Evolutionary conservation across 148 eudicot genomes (phyloP).

Genomic region (Euryodendron excelsum): DNA sequence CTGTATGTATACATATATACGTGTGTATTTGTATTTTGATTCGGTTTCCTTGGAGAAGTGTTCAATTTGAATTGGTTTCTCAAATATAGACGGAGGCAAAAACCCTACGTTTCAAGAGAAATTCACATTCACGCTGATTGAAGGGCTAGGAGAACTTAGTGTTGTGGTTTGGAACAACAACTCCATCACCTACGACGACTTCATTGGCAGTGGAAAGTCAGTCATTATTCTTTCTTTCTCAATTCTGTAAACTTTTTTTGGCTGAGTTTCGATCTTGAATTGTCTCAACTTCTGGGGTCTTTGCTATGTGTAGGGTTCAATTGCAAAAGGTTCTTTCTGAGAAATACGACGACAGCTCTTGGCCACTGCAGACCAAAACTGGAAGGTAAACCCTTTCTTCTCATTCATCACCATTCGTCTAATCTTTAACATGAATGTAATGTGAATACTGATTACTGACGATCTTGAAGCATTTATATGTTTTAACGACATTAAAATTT

Average conservation of each 20-base stretch:
- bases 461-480: neutral
- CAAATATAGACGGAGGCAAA: conserved; percentile 74
- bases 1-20: neutral
- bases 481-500: no score
- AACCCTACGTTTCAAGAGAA: conserved; percentile 91
- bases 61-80: conserved; percentile 14
- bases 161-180: conserved; percentile 88
- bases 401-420: neutral
- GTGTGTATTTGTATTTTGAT: neutral
- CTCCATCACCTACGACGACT: conserved; percentile 65
- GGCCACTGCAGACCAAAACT: conserved; percentile 80
- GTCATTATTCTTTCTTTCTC: neutral
- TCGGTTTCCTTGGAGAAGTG: conserved; percentile 9
- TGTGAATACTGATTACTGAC: neutral
- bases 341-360: conserved; percentile 75
- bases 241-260: neutral
- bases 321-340: conserved; percentile 67
- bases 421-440: neutral
- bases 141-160: conserved; percentile 70
- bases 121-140: conserved; percentile 67
- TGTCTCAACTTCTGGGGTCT: neutral
- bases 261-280: neutral
- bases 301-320: conserved; percentile 45
- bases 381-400: conserved; percentile 52
- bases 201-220: conserved; percentile 95